phyloP scores from a whole-genome alignment of 345 rosid genomes.

The Angophora floribunda region DNA sequence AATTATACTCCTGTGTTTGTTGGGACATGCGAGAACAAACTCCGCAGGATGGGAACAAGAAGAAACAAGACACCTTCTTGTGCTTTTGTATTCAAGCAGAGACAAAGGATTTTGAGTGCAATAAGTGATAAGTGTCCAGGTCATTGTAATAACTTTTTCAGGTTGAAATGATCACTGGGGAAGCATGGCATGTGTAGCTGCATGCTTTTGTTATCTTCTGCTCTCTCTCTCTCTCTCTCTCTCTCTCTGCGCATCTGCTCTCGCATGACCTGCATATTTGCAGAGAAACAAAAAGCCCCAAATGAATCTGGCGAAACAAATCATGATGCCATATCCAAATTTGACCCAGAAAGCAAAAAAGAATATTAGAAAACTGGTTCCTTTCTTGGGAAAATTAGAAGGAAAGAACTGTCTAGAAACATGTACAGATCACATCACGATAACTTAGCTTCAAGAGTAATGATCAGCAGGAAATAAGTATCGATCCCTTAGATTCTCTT shows the following conservation, averaged over 20 bases:
- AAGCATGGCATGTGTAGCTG: background rate
- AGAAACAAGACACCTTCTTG: background rate
- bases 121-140: background rate
- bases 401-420: background rate
- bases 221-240: background rate
- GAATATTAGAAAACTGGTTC: background rate
- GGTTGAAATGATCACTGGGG: background rate
- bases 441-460: background rate
- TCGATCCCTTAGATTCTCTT: background rate
- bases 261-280: background rate
- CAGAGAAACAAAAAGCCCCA: background rate
- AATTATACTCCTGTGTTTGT: background rate
- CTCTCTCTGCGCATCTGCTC: background rate
- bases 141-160: background rate
- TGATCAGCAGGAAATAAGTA: background rate
- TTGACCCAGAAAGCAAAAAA: background rate
- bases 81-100: background rate
- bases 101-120: background rate
- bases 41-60: background rate
- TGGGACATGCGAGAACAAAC: background rate
- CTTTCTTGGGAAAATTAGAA: background rate
- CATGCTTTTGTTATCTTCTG: background rate
- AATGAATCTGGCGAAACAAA: background rate
- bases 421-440: background rate
- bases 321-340: background rate